Evolutionary conservation across 768 basidiomycete species (phyloP), one percentile per base, ranked within the genome.

Genomic region (Tricholomella constricta): DNA sequence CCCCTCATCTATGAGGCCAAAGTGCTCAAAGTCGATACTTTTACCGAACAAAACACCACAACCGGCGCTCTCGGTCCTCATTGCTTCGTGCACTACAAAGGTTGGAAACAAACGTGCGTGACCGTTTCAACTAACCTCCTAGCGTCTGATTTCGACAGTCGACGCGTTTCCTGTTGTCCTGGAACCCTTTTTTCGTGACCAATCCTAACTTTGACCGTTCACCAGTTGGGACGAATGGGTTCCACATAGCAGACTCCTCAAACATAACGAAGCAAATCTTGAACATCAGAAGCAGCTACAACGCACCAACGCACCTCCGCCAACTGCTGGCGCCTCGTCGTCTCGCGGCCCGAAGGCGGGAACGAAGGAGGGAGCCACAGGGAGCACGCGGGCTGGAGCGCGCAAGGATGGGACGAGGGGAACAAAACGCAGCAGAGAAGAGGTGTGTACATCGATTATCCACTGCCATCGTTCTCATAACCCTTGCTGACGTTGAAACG

Each of bases 161-260:
- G 11, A 50, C 38, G 36, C 14, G 17, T 42, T 37, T 53, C 27
- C 48, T n/a, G 22, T 43, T 26, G 4, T 20, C 38, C 8, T 26
- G 41, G 41, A 12, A 7, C 19, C 20, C 38, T 36, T 56, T 45
- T 40, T 37, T 22, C n/a, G 36, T 34, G 5, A 36, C 45, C 9
- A 37, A 35, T 55, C 15, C 41, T 57, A 25, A 45, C 54, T 20
- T 23, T n/a, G 25, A 48, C 43, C 48, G 23, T 36, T 35, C 14
- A 25, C 36, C 35, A 96, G 94, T 55, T 98, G 94, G 94, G 94
- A 97, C 73, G 95, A 98, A 76, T 98, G 93, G 93, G 96, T 98
- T 0, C 89, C 91, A 2, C 79, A 82, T 20, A 66, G 65, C 20
- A 86, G 97, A 4, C 74, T 98, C 27, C 79, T 97, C 57, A 97